Base-by-base conservation (phyloP, 768 basidiomycete species). In the Trametes sanguinea region DNA sequence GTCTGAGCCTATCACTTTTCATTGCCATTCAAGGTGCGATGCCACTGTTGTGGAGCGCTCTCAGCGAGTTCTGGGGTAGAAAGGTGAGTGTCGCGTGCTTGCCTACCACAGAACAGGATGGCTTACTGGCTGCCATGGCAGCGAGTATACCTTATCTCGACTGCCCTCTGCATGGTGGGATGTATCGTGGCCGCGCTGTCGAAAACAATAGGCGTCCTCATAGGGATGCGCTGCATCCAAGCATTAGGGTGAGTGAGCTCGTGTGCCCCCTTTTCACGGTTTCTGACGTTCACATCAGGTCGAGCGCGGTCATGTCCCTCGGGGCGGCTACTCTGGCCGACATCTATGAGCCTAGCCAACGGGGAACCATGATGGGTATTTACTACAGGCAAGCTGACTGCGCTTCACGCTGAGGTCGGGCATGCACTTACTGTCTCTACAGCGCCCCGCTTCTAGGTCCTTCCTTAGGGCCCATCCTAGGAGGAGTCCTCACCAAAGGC, bases 291-390 rank as follows among this genome's bases (percentile, higher is more conserved):
- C 29, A 30, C 30, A 1, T 6, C 60, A 88, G 85, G 47, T 86
- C 86, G 3, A 83, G 85, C 51, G 87, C 88, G 8, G 85, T 88
- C 10, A 80, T 89, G 44, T 71, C 86, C 0, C 85, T 92, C 56
- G 92, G 91, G 4, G 88, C 89, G 0, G 90, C 87, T 13, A 89
- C 90, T 3, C 75, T 93, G 3, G 89, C 89, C 1, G 90, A 92
- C 70, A 86, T 92, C 3, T 92, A 84, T 66, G 89, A 91, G 29
- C 83, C 88, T 0, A 77, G 80, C 10, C 87, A 92, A 70, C 80
- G 92, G 53, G 92, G 92, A 4, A 84, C 81, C 17, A 88, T 75
- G 80, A 88, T 94, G 83, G 92, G 92, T 1, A 77, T 92, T 7
- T 94, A 87, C 73, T 93, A 89, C 55, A 69, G 71, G 71, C 69